phyloP scores from a whole-genome alignment of 495 filamentous ascomycete genomes.

The Aspergillus sclerotiicarbonarius region DNA sequence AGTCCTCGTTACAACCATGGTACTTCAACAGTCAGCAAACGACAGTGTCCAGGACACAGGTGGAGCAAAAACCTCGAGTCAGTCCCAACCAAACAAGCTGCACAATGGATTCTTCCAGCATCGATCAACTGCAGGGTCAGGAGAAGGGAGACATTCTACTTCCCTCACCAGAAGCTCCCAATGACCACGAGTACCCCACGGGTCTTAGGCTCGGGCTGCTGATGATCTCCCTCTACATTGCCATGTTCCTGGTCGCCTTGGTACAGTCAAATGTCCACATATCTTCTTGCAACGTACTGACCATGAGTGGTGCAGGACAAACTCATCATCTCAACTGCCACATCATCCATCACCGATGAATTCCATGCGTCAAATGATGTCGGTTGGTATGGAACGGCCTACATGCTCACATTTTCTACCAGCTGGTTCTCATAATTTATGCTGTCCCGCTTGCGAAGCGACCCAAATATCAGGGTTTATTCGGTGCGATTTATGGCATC shows the following conservation, averaged over 20 bases:
- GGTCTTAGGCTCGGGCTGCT: neutral
- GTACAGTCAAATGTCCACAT: neutral
- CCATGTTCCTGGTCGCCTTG: conserved; percentile 6
- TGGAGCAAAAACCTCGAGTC: too few relatives aligned
- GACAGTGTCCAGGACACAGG: too few relatives aligned
- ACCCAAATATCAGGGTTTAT: conserved; percentile 49
- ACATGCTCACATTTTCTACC: conserved; percentile 17
- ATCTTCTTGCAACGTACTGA: neutral
- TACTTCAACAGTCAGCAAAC: too few relatives aligned
- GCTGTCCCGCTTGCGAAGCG: conserved; percentile 53
- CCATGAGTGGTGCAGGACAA: neutral
- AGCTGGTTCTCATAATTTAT: conserved; percentile 54
- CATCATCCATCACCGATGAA: conserved; percentile 1
- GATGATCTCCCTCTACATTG: conserved; percentile 1
- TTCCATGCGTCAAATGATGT: neutral
- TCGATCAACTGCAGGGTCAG: too few relatives aligned
- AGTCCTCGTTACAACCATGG: too few relatives aligned
- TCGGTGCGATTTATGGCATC: conserved; percentile 50
- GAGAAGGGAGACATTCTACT: too few relatives aligned
- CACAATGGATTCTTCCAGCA: too few relatives aligned
- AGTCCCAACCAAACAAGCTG: too few relatives aligned
- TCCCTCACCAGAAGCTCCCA: neutral
- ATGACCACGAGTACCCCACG: neutral
- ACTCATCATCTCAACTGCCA: neutral
- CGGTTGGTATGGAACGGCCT: conserved; percentile 10